phyloP scores from a whole-genome alignment of 768 basidiomycete genomes.

The Lentinula aciculospora region DNA sequence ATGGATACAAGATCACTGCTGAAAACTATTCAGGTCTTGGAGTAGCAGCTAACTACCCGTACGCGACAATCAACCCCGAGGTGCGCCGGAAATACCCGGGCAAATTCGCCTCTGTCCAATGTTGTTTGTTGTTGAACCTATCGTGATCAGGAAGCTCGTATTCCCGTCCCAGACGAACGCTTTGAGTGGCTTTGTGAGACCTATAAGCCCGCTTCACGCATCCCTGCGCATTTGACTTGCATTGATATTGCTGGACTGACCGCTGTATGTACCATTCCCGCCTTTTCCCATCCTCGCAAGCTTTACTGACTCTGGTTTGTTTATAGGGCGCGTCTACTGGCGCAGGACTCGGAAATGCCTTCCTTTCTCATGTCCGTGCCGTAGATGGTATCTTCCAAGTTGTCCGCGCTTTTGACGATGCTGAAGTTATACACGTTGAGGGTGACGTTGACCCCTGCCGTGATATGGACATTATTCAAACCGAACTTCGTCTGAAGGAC shows the following conservation, averaged over 20 bases:
- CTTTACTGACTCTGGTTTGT: background rate
- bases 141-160: constrained; percentile 66
- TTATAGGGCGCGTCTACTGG: constrained; percentile 90
- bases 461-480: constrained; percentile 97
- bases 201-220: constrained; percentile 84
- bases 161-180: constrained; percentile 89
- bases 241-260: constrained; percentile 99
- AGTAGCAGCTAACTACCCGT: constrained; percentile 97
- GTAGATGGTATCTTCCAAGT: constrained; percentile 99
- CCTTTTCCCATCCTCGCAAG: background rate
- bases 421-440: constrained; percentile 99
- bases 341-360: constrained; percentile 95
- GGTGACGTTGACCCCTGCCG: constrained; percentile 94
- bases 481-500: constrained; percentile 92
- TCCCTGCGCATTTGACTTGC: constrained; percentile 94
- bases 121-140: background rate
- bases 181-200: constrained; percentile 91
- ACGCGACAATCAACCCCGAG: constrained; percentile 90
- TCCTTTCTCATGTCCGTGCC: constrained; percentile 94
- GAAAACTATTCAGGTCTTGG: constrained; percentile 57
- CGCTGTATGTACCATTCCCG: constrained; percentile 49
- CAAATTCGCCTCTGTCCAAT: background rate
- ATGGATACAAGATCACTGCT: background rate
- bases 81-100: constrained; percentile 14
- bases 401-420: constrained; percentile 95